A percentile compares a stretch with the other conserved stretches of the same genome.
Conservation (phyloP, 176 grass and related monocot species). For the Elymus sibiricus region DNA sequence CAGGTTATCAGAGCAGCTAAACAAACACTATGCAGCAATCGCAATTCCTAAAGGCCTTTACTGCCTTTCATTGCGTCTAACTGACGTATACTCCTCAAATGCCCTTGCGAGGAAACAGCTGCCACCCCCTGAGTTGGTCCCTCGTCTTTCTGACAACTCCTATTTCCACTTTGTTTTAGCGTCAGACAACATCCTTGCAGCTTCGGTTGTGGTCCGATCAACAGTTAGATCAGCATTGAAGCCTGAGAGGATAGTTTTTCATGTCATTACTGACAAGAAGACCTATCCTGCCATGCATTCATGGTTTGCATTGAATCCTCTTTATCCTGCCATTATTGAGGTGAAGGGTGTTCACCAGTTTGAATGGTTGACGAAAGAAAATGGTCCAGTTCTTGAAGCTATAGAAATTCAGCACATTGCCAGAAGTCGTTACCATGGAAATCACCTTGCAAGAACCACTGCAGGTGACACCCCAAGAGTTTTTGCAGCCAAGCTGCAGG, state of each 20-base stretch:
- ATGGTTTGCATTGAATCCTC: conserved; percentile 95
- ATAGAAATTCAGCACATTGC: conserved; percentile 79
- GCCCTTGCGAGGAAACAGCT: conserved; percentile 93
- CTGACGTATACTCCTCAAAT: conserved; percentile 99
- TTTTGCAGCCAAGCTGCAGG: conserved; percentile 87
- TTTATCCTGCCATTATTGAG: conserved; percentile 68
- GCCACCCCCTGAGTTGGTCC: conserved; percentile 85
- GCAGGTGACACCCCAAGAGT: conserved; percentile 64
- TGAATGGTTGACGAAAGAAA: conserved; percentile 96
- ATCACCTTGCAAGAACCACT: conserved; percentile 55
- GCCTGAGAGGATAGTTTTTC: conserved; percentile 83
- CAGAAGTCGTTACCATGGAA: conserved; percentile 66
- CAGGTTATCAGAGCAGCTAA: conserved; percentile 79
- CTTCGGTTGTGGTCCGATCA: conserved; percentile 89
- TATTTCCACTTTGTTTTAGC: conserved; percentile 83
- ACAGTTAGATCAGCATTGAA: conserved; percentile 69
- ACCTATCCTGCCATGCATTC: conserved; percentile 98
- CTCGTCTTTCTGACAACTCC: conserved; percentile 71
- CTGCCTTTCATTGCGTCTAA: conserved; percentile 91
- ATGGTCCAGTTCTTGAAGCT: conserved; percentile 82
- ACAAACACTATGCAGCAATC: conserved; percentile 94
- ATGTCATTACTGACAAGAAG: conserved; percentile 97
- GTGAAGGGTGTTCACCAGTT: conserved; percentile 96
- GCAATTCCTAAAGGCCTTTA: conserved; percentile 93
- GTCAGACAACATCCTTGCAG: conserved; percentile 97